A percentile compares a stretch with the other conserved stretches of the same genome.
phyloP scores from a whole-genome alignment of 1,284 basidiomycete genomes.

The Ceratobasidium papillatum region DNA sequence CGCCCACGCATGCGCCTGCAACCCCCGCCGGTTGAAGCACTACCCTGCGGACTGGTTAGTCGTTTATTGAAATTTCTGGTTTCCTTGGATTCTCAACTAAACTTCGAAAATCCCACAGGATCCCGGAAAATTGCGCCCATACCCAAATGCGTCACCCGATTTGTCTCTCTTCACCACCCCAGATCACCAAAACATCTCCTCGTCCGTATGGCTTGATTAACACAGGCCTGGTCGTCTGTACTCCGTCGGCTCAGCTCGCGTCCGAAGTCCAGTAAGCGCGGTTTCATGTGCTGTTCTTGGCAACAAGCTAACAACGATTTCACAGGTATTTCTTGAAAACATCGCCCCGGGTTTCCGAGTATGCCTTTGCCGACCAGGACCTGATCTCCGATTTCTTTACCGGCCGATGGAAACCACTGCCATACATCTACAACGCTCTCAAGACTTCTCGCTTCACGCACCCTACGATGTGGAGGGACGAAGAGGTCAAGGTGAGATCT shows the following conservation, averaged over 20 bases:
- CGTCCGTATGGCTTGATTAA: constrained; percentile 84
- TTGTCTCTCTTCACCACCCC: constrained; percentile 58
- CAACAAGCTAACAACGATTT: constrained; percentile 52
- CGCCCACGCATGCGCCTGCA: constrained; percentile 91
- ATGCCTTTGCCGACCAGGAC: constrained; percentile 93
- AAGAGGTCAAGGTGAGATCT: constrained; percentile 60
- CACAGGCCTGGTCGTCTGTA: constrained; percentile 86
- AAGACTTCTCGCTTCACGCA: constrained; percentile 80
- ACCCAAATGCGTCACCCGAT: constrained; percentile 67
- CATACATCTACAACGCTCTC: constrained; percentile 88
- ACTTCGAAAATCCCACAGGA: constrained; percentile 61
- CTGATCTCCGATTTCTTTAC: constrained; percentile 83
- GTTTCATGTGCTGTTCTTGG: constrained; percentile 7
- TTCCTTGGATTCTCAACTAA: constrained; percentile 16
- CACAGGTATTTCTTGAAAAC: constrained; percentile 71
- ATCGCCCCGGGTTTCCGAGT: constrained; percentile 72
- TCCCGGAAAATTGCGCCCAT: constrained; percentile 88
- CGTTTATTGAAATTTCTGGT: constrained; percentile 3
- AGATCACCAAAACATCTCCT: constrained; percentile 63
- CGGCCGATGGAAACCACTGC: constrained; percentile 75
- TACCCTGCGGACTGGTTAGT: constrained; percentile 91
- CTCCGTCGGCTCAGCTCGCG: constrained; percentile 65
- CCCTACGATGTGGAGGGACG: constrained; percentile 75
- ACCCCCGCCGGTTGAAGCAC: constrained; percentile 81
- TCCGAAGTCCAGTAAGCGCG: constrained; percentile 51